A percentile compares a stretch with the other conserved stretches of the same genome.
phyloP scores from a whole-genome alignment of 257 asterid genomes.

The Gynochthodes officinalis region DNA sequence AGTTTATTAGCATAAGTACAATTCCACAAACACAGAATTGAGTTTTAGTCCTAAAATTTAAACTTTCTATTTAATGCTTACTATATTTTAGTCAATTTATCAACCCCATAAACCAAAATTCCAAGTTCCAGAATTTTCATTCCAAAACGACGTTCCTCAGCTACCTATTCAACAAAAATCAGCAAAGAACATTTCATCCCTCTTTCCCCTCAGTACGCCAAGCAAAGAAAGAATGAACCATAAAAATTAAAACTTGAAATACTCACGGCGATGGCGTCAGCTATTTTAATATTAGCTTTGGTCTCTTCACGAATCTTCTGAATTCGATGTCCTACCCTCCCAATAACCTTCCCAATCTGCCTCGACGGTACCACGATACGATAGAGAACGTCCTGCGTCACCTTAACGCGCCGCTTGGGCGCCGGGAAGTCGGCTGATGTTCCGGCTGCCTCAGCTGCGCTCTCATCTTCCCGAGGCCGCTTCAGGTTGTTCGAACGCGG shows the following conservation, averaged over 20 bases:
- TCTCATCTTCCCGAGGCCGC: slow-evolving; percentile 68
- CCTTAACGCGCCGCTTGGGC: slow-evolving; percentile 70
- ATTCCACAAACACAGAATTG: background rate
- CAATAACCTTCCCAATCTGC: slow-evolving; percentile 97
- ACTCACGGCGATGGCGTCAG: slow-evolving; percentile 71
- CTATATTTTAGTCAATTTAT: background rate
- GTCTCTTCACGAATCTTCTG: slow-evolving; percentile 92
- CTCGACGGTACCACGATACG: slow-evolving; percentile 88
- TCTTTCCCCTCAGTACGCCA: background rate
- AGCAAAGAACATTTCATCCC: background rate
- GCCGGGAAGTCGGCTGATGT: slow-evolving; percentile 47
- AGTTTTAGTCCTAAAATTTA: background rate
- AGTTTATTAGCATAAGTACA: background rate
- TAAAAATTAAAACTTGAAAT: background rate
- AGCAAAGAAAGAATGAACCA: background rate
- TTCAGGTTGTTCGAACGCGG: slow-evolving; percentile 32
- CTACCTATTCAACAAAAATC: background rate
- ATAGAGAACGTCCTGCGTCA: slow-evolving; percentile 60
- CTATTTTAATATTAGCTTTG: slow-evolving; percentile 78
- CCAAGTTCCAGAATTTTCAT: background rate
- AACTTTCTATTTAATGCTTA: background rate
- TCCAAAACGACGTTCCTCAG: background rate
- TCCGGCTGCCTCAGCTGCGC: slow-evolving; percentile 35
- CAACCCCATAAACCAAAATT: background rate
- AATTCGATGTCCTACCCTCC: slow-evolving; percentile 83